Evolutionary conservation across 345 rosid genomes (phyloP), one percentile per base, ranked within the genome.

Genomic region (Arabis hirsuta): DNA sequence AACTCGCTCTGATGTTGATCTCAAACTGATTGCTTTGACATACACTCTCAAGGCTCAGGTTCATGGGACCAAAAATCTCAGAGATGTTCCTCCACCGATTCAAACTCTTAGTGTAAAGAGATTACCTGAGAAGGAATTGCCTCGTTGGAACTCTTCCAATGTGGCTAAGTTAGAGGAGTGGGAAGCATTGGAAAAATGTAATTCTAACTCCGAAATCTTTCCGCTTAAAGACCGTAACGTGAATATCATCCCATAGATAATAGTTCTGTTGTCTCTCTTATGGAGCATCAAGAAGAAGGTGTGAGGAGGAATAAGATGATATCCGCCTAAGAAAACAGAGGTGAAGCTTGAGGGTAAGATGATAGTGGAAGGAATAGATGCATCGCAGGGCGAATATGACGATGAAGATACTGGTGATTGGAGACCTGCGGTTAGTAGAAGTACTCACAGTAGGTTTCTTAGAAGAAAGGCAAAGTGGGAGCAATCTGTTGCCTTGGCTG

Each of bases 391-490:
- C 1, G 78, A 85, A 64, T 27, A 55, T 53, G 58, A 59, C 72
- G 96, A 84, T 29, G 88, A 86, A 71, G 75, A 84, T 71, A 75
- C 76, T 56, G 84, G 83, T 84, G 94, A 87, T 66, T 95, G 97
- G 97, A 77, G 39, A 80, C 99, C 94, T 70, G 97, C 96, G 29
- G 99, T 91, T 20, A 88, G 99, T 81, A 84, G 92, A 60, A 88
- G 98, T 75, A 90, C 99, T 61, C 97, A 88, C 63, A 81, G 92
- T 58, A 95, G 86, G 71, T 91, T 22, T 61, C 85, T 91, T 48
- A 86, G 92, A 73, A 86, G 98, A 78, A 86, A 86, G 80, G 92
- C 87, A 4, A 88, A 82, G 61, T 83, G 87, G 55, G 97, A 88
- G 59, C 65, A 80, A 32, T 39, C 69, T 51, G 82, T 76, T 48